Evolutionary conservation across 2,329 filamentous ascomycete genomes (phyloP), one percentile per base, ranked within the genome.

Genomic region (Trichoderma polysporum): DNA sequence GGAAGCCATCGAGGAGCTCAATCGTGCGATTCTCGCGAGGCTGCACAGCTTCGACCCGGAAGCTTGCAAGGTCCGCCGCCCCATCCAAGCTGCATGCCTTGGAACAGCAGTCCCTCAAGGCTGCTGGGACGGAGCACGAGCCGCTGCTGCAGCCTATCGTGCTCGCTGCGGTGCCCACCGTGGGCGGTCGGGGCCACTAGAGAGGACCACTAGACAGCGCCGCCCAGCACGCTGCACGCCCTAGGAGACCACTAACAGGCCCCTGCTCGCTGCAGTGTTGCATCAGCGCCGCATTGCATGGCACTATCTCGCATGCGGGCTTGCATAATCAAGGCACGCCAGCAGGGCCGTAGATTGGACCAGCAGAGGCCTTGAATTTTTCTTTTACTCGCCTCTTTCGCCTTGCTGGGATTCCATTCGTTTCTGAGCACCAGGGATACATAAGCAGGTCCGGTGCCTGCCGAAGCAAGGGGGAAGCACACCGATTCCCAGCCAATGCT

Each of bases 201-300:
- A 66, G 39, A 54, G 33, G 45, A n/a, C 33, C 63, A 25, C 63
- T 60, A 66, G 41, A 29, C 33, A 47, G 61, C 6, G 56, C 22
- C n/a, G n/a, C n/a, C n/a, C n/a, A n/a, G n/a, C n/a, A n/a, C 54
- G 27, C 57, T 47, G 29, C 41, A 17, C 31, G 56, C 56, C 59
- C 59, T 65, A 31, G 29, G 31, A 31, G 53, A 25, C 41, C 63
- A 58, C 45, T 59, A 57, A 52, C 27, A 15, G 54, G 15, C 58
- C 58, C 66, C 52, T 56, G 49, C 45, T 25, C 31, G 58, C 66
- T 61, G 66, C 49, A 67, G 58, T 39, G 66, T 67, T 67, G 53
- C 66, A 67, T 67, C 66, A 61, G 58, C 66, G 52, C 58, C 57
- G 58, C 56, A 60, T 67, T 52, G 57, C 66, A 62, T 57, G 25